Evolutionary conservation across 148 eudicot genomes (phyloP), one percentile per base, ranked within the genome.

Genomic region (Euryodendron excelsum): DNA sequence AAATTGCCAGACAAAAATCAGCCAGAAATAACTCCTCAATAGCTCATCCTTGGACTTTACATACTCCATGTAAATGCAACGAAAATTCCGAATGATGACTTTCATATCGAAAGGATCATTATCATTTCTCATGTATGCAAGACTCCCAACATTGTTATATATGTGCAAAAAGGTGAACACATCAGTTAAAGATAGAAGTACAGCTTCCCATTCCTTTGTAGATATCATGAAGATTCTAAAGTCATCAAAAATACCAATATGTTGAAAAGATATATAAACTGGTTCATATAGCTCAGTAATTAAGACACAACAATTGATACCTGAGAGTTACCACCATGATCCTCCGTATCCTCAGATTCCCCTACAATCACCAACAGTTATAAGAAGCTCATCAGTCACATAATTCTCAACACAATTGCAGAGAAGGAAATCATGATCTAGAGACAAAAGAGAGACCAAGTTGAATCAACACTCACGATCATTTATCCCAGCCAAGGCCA

Each of bases 401-500:
- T 21, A 72, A 78, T 44, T 69, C 14, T 12, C 69, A 47, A 50
- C 31, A 68, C 72, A 65, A 58, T 69, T 75, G 80, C 30, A 56
- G 58, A 53, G 5, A 77, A 31, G 20, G 12, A 69, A 52, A 18
- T 7, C 15, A 71, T 4, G 41, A 78, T n/a, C 33, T 28, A 45
- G 8, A 30, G 9, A 70, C 13, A 6, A 12, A 47, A 60, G 21
- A 21, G 47, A 39, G 21, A 71, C 39, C 37, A 28, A 33, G 62
- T 62, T 61, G 39, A 75, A 47, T 56, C 2, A 61, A 74, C 56
- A 83, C 97, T 84, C 80, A 93, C 96, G 80, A 75, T 89, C 98
- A 80, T 89, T 80, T 69, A 95, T 82, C 64, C 99, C 99, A 39
- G 98, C 87, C 69, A 95, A 80, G 25, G 97, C 89, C 87, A 90